These are phyloP conservation scores for Bipolaris cookei DNA, from an alignment of 2,329 filamentous ascomycete species.

Conservation along the genomic window DNA sequence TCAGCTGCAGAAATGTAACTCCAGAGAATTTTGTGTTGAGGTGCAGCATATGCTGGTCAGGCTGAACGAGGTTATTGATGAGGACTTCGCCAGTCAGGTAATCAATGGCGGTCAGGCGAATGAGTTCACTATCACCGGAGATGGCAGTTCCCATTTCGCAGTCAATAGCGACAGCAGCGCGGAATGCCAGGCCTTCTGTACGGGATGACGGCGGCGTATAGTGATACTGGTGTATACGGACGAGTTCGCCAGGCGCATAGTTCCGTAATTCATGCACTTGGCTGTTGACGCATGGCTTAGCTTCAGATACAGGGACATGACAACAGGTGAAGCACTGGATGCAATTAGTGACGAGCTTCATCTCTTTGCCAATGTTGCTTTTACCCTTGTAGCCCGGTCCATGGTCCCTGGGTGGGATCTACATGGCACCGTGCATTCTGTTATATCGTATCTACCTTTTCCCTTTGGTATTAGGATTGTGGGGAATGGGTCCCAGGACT, in stretches of 20 bases:
- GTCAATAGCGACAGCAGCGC: slow-evolving; percentile 55
- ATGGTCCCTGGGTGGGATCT: not conserved
- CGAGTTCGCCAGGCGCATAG: slow-evolving; percentile 15
- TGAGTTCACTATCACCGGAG: slow-evolving; percentile 58
- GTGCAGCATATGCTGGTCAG: slow-evolving; percentile 55
- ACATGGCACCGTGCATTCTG: not conserved
- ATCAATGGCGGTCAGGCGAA: slow-evolving; percentile 58
- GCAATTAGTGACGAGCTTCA: not conserved
- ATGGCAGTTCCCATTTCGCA: slow-evolving; percentile 62
- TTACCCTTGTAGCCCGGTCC: not conserved
- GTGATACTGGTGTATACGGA: slow-evolving; percentile 15
- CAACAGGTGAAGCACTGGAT: slow-evolving; percentile 22
- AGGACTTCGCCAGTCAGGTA: slow-evolving; percentile 59
- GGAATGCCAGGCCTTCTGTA: not conserved
- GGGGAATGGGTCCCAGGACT: not conserved
- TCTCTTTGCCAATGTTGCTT: too few species aligned
- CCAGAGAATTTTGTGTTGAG: slow-evolving; percentile 61
- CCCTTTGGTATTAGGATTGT: not conserved
- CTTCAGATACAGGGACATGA: slow-evolving; percentile 3
- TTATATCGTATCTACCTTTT: not conserved
- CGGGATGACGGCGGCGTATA: slow-evolving; percentile 6
- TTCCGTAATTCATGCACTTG: slow-evolving; percentile 8
- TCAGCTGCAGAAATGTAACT: slow-evolving; percentile 52
- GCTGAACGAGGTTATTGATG: slow-evolving; percentile 60
- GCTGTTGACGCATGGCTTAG: slow-evolving; percentile 16